phyloP scores from a whole-genome alignment of 768 basidiomycete genomes.

The Russula sp. region DNA sequence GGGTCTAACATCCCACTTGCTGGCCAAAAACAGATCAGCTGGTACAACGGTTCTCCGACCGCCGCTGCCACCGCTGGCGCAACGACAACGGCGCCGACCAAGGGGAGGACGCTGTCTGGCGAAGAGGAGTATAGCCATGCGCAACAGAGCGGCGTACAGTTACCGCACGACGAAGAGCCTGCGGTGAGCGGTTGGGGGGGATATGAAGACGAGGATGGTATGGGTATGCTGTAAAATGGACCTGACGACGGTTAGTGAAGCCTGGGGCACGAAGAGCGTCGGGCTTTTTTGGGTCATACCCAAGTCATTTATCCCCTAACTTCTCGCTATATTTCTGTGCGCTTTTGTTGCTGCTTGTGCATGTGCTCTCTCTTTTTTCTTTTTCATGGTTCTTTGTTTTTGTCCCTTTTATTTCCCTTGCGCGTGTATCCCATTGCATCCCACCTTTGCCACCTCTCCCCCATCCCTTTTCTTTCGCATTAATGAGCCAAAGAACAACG shows the following conservation, averaged over 20 bases:
- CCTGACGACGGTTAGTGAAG: neutral
- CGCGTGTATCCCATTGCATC: neutral
- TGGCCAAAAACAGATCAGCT: constrained; percentile 58
- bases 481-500: constrained; percentile 13
- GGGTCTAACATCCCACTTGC: constrained; percentile 58
- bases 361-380: neutral
- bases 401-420: neutral
- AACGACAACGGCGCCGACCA: constrained; percentile 25
- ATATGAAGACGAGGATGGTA: constrained; percentile 57
- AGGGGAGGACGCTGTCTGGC: constrained; percentile 20
- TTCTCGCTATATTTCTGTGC: neutral
- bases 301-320: constrained; percentile 16
- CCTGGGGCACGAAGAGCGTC: neutral
- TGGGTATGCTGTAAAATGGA: constrained; percentile 51
- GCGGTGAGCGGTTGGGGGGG: constrained; percentile 67
- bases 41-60: constrained; percentile 41
- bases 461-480: neutral
- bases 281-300: neutral
- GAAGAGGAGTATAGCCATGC: constrained; percentile 47
- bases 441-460: neutral
- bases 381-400: neutral
- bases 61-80: constrained; percentile 9
- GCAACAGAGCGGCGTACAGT: neutral
- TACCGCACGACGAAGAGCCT: constrained; percentile 12
- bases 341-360: neutral